Evolutionary conservation across 2,329 filamentous ascomycete species (phyloP).

Genomic region (Fusarium sp.): DNA sequence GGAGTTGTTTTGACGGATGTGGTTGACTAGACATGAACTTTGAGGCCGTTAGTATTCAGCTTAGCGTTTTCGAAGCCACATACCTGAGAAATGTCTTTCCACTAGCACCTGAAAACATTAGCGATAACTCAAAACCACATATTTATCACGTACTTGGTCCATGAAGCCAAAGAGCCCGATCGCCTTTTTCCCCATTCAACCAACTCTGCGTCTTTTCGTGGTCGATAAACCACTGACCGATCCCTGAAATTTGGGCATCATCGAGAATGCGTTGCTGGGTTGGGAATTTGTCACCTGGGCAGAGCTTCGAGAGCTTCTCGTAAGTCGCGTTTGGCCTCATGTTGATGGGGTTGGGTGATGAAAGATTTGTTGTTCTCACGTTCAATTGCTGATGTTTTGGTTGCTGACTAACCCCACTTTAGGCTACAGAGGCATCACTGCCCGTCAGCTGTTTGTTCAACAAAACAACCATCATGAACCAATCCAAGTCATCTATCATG

Average conservation of each 20-base stretch:
- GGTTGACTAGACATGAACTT: not conserved
- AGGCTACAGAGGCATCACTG: not conserved
- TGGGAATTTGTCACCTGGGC: constrained; percentile 1
- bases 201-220: not conserved
- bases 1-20: accelerated
- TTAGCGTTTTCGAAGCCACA: too few species aligned
- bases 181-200: not conserved
- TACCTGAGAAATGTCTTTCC: constrained; percentile 14
- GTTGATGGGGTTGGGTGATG: not conserved
- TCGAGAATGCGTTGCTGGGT: not conserved
- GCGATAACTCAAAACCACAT: not conserved
- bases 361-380: not conserved
- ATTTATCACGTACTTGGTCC: not conserved
- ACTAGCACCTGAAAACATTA: not conserved
- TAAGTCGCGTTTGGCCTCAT: accelerated
- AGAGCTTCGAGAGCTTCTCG: not conserved
- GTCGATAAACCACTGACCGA: not conserved
- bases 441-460: not conserved
- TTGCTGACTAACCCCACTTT: not conserved
- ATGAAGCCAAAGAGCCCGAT: not conserved
- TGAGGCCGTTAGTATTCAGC: too few species aligned
- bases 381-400: not conserved
- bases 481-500: too few species aligned
- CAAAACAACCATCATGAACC: too few species aligned
- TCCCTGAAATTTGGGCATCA: not conserved